phyloP scores from a whole-genome alignment of 208 protist genomes.

The Leishmania turanica region DNA sequence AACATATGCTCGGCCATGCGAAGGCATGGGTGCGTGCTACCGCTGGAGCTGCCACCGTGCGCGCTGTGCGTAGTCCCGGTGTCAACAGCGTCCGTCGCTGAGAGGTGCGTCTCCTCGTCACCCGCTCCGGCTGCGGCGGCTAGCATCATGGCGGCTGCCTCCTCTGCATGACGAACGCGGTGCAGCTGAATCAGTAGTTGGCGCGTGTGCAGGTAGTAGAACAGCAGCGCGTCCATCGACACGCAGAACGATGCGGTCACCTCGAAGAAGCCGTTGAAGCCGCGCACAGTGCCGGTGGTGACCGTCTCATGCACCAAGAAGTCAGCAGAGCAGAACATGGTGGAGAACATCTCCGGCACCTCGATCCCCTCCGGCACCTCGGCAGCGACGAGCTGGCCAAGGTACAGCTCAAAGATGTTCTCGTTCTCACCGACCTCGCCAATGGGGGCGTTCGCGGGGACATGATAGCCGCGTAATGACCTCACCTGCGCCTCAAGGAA shows the following conservation, averaged over 20 bases:
- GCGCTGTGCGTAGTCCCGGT: constrained; percentile 4
- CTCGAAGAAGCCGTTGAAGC: constrained; percentile 90
- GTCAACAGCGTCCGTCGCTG: background rate
- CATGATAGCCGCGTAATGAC: constrained; percentile 80
- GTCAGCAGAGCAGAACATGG: constrained; percentile 87
- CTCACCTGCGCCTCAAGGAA: constrained; percentile 90
- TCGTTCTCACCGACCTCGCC: constrained; percentile 51
- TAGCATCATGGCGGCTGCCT: constrained; percentile 39
- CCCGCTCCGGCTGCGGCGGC: background rate
- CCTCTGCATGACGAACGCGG: constrained; percentile 69
- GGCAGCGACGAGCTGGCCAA: constrained; percentile 84
- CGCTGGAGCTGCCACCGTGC: constrained; percentile 13
- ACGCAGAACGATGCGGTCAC: constrained; percentile 86
- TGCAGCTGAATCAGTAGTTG: constrained; percentile 87
- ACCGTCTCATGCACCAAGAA: constrained; percentile 91
- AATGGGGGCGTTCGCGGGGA: constrained; percentile 51
- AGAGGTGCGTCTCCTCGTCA: background rate
- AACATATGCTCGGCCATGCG: constrained; percentile 66
- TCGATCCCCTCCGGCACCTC: constrained; percentile 53
- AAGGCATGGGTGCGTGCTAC: constrained; percentile 26
- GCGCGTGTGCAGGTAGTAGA: constrained; percentile 87
- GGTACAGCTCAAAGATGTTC: constrained; percentile 91
- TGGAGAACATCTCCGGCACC: constrained; percentile 47
- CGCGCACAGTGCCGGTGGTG: constrained; percentile 78
- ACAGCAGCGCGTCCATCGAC: constrained; percentile 85